A percentile compares a stretch with the other conserved stretches of the same genome.
phyloP scores from a whole-genome alignment of 2,329 filamentous ascomycete species.

The Penicillium olsonii region DNA sequence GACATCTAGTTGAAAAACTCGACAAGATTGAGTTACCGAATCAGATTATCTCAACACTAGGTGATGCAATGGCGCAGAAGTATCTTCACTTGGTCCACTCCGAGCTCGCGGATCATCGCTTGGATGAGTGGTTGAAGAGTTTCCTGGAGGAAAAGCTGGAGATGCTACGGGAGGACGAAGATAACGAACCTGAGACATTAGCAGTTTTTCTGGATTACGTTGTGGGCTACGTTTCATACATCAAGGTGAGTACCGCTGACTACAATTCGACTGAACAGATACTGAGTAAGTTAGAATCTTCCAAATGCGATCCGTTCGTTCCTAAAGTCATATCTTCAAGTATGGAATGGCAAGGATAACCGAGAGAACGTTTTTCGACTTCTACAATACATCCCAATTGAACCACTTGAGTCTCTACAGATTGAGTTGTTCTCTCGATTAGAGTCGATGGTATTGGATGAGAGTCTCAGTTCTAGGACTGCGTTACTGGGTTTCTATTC shows the following conservation, averaged over 20 bases:
- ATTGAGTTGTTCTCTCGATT: slow-evolving; percentile 38
- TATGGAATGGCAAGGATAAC: slow-evolving; percentile 64
- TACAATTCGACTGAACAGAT: background rate
- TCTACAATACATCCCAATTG: slow-evolving; percentile 35
- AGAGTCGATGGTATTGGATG: slow-evolving; percentile 44
- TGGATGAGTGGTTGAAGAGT: slow-evolving; percentile 42
- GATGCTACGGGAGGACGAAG: slow-evolving; percentile 46
- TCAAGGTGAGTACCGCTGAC: slow-evolving; percentile 33
- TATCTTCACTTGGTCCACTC: slow-evolving; percentile 66
- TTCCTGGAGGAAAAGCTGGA: slow-evolving; percentile 43
- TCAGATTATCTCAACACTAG: slow-evolving; percentile 75
- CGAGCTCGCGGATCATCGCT: slow-evolving; percentile 46
- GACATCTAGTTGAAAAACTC: slow-evolving; percentile 69
- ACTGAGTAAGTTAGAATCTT: slow-evolving; percentile 30
- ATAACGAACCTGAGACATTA: slow-evolving; percentile 41
- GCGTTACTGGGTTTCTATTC: slow-evolving; percentile 69
- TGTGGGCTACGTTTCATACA: slow-evolving; percentile 38
- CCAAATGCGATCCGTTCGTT: slow-evolving; percentile 36
- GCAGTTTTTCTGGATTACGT: slow-evolving; percentile 37
- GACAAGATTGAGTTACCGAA: slow-evolving; percentile 80
- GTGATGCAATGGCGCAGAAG: slow-evolving; percentile 77
- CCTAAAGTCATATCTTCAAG: slow-evolving; percentile 54
- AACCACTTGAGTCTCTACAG: slow-evolving; percentile 37
- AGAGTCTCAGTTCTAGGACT: slow-evolving; percentile 53
- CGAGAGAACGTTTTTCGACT: slow-evolving; percentile 44